Evolutionary conservation across 257 asterid genomes (phyloP).

Genomic region (Solanum gracilifrons): DNA sequence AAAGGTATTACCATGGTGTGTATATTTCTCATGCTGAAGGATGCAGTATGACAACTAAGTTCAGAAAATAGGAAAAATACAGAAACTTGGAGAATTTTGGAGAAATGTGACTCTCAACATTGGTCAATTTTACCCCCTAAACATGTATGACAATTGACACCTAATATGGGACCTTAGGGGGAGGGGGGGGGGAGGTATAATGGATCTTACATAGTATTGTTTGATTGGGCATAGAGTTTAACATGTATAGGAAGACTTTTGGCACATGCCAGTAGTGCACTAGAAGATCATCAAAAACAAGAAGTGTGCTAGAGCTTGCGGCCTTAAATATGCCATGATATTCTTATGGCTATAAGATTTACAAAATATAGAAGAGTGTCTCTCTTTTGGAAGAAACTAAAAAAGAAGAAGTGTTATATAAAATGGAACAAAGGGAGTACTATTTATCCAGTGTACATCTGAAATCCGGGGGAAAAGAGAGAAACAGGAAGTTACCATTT

Average conservation of each 20-base stretch:
- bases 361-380: background rate
- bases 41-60: background rate
- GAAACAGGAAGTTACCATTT: constrained; percentile 38
- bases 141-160: background rate
- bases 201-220: background rate
- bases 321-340: background rate
- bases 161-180: too few relatives aligned
- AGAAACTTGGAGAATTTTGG: background rate
- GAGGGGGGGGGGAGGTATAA: too few relatives aligned
- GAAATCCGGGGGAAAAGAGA: background rate
- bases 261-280: background rate
- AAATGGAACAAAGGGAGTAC: background rate
- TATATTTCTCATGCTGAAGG: background rate
- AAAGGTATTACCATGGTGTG: background rate
- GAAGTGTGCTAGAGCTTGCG: background rate
- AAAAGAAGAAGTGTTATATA: background rate
- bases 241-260: background rate
- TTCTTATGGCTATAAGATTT: background rate
- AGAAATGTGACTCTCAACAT: background rate
- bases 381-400: background rate
- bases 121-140: background rate
- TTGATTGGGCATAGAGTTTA: background rate
- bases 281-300: background rate
- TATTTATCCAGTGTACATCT: background rate
- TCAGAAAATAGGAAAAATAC: background rate